Evolutionary conservation across 2,329 filamentous ascomycete genomes (phyloP), one percentile per base, ranked within the genome.

Genomic region (Chrysoporthe deuterocubensis): DNA sequence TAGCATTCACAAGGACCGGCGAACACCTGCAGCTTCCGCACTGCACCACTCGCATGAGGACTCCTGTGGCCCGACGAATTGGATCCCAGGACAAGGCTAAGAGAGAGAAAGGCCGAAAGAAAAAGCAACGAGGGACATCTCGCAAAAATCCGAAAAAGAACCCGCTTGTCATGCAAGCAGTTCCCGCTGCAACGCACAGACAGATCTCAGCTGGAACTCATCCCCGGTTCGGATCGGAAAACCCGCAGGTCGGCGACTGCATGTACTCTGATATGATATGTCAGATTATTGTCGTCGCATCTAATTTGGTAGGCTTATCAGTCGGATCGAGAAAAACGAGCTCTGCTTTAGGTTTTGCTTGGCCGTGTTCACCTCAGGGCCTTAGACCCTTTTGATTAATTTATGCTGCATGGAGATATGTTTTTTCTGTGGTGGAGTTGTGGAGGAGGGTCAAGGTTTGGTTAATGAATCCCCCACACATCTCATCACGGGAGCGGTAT

Each of bases 181-280:
- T 32, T 54, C 6, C 50, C 50, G 21, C 50, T 34, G 32, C 50
- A 32, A 6, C 50, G 26, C 50, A 54, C 26, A 54, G 50, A 54
- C 50, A 54, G 50, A 54, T 54, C 50, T 54, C 26, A 54, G 50
- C 21, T 54, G 26, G 26, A 21, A 26, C 32, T 54, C 50, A 54
- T 54, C 50, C 50, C 50, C 50, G 50, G 21, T 16, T 54, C 26
- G 21, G 50, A 21, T 54, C 50, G 50, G 21, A 54, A 54, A 54
- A 21, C 50, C 50, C 50, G 26, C 21, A 54, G 50, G 50, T 54
- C 50, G 50, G 50, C 50, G 50, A 54, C 50, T 34, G 50, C 50
- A 52, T 52, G 21, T 52, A 13, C 32, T 52, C 50, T 34, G 13
- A 34, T 7, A 34, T 34, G 50, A 54, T 26, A 54, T 21, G 26